Evolutionary conservation across 2,329 filamentous ascomycete species (phyloP), one percentile per base, ranked within the genome.

Genomic region (Fusarium marasasianum): DNA sequence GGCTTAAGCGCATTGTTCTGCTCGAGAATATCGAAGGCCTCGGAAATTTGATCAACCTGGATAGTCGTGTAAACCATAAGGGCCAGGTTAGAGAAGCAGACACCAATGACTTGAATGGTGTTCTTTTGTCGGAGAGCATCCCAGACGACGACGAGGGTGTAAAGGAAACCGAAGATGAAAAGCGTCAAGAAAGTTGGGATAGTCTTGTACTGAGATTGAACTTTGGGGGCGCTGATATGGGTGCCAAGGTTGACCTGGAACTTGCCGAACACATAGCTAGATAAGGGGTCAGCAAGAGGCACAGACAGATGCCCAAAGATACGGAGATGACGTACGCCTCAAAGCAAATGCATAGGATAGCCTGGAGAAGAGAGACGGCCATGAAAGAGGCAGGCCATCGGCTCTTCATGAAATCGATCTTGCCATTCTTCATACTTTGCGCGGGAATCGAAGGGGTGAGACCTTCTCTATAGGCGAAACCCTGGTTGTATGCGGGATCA

Each of bases 121-220:
- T 99, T 99, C 84, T 98, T 98, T 80, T 96, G 87, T 72, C 95
- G 92, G 66, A 99, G 87, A 22, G 96, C 96, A 86, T 99, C 96
- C 89, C 95, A 98, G 18, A 96, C 93, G 60, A 99, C 87, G 35
- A 97, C 86, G 38, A 98, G 85, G 80, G 98, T 92, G 84, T 98
- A 99, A 66, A 99, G 83, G 84, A 97, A 98, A 70, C 94, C 96
- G 82, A 99, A 98, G 82, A 98, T 98, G 86, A 98, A 98, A 53
- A 99, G 90, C 31, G 96, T 94, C 66, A 99, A 88, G 84, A 98
- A 98, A 43, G 96, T 98, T 33, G 96, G 96, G 73, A 99, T 98
- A 2, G 95, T 92, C 80, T 88, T 89, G 77, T 87, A 86, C 71
- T 90, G 88, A 18, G 90, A 87, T 60, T 85, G 82, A 48, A 86